phyloP scores from a whole-genome alignment of 2,329 filamentous ascomycete species.

The Hypoxylon sp. region DNA sequence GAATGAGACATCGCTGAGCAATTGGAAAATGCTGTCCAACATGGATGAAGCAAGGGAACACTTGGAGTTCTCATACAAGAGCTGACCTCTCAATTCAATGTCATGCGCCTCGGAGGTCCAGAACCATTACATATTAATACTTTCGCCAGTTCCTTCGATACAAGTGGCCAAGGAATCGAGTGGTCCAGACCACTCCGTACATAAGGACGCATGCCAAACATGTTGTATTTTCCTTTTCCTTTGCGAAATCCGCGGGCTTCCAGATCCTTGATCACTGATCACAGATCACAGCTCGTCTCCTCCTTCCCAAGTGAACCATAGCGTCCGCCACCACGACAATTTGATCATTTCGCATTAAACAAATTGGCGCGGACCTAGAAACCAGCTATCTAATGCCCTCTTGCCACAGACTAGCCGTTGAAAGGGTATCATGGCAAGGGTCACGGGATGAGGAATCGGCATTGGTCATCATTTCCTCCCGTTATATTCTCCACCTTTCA shows the following conservation, averaged over 20 bases:
- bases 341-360: constrained; percentile 17
- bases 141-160: constrained; percentile 13
- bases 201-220: constrained; percentile 15
- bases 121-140: constrained; percentile 13
- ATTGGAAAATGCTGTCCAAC: constrained; percentile 23
- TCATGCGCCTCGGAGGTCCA: constrained; percentile 6
- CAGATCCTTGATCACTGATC: too few relatives aligned
- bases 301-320: constrained; percentile 37
- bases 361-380: constrained; percentile 18
- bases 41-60: constrained; percentile 36
- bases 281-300: constrained; percentile 24
- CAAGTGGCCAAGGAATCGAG: constrained; percentile 20
- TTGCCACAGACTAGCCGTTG: constrained; percentile 28
- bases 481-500: constrained; percentile 9
- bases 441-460: constrained; percentile 31
- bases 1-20: constrained; percentile 30
- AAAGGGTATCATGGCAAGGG: constrained; percentile 28
- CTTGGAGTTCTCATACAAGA: constrained; percentile 18
- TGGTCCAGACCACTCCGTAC: constrained; percentile 32
- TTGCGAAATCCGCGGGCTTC: constrained; percentile 3
- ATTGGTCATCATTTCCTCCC: constrained; percentile 25
- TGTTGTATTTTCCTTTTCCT: constrained; percentile 12
- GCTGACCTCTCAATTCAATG: constrained; percentile 5
- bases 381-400: constrained; percentile 19
- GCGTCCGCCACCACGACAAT: constrained; percentile 30